Evolutionary conservation across 306 rosid genomes (phyloP).

Genomic region (Lablab purpureus): DNA sequence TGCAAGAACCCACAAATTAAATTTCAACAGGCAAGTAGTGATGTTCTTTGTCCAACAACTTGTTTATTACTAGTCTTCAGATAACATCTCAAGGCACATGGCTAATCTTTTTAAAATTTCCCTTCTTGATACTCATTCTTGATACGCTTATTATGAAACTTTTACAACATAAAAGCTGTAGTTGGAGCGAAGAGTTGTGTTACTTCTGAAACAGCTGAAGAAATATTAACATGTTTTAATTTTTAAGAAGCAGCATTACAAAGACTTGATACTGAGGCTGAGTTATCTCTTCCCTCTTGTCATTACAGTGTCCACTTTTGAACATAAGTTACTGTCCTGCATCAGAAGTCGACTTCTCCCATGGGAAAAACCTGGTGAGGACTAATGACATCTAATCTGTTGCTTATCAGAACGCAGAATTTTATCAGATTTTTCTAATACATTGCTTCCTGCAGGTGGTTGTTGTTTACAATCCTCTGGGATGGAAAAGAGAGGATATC

Average conservation of each 20-base stretch:
- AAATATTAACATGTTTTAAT: conserved; percentile 6
- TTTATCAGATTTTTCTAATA: conserved; percentile 12
- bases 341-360: conserved; percentile 69
- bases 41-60: conserved; percentile 14
- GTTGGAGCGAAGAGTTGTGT: not conserved
- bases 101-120: not conserved
- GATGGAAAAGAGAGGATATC: conserved; percentile 85
- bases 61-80: conserved; percentile 20
- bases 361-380: conserved; percentile 79
- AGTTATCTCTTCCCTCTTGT: conserved; percentile 32
- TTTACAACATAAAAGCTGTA: not conserved
- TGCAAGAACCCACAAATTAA: conserved; percentile 47
- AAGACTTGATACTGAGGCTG: conserved; percentile 37
- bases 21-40: conserved; percentile 71
- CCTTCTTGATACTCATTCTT: not conserved
- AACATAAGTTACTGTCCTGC: conserved; percentile 79
- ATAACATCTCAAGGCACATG: not conserved
- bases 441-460: conserved; percentile 59
- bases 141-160: not conserved
- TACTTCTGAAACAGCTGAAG: conserved; percentile 9
- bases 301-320: conserved; percentile 60
- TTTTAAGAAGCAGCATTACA: conserved; percentile 19
- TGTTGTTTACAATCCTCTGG: conserved; percentile 79
- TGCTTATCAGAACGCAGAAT: conserved; percentile 11
- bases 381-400: conserved; percentile 26